These are phyloP conservation scores for Tetracladium setigerum DNA, from an alignment of 495 filamentous ascomycete species.

Conservation along the genomic window DNA sequence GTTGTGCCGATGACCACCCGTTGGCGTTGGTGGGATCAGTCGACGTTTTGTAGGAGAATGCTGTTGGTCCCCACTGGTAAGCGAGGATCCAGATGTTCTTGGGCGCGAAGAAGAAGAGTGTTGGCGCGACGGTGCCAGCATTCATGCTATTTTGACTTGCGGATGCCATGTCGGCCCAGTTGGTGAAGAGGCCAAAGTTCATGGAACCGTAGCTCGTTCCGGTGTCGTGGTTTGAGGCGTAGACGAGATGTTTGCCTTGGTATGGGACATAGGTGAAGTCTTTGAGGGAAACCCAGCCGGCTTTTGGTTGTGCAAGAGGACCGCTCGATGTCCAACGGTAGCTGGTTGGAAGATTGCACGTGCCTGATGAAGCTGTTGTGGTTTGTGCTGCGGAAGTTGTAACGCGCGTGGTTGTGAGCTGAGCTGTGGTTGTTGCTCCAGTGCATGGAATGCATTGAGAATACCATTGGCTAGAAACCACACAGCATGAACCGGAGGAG, in stretches of 20 bases:
- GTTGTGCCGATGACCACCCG: conserved; percentile 43
- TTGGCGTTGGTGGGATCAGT: conserved; percentile 47
- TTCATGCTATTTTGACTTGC: conserved; percentile 46
- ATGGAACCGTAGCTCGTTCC: conserved; percentile 43
- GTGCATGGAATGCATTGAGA: conserved; percentile 18
- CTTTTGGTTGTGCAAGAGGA: conserved; percentile 39
- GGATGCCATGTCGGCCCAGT: conserved; percentile 46
- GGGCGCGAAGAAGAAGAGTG: conserved; percentile 52
- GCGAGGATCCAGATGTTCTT: conserved; percentile 54
- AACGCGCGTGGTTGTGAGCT: not conserved
- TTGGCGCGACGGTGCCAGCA: conserved; percentile 46
- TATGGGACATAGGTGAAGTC: conserved; percentile 47
- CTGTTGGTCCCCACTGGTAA: conserved; percentile 50
- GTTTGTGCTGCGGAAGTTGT: conserved; percentile 10
- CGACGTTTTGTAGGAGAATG: conserved; percentile 53
- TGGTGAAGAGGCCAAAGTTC: conserved; percentile 46
- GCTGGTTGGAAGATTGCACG: conserved; percentile 45
- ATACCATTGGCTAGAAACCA: conserved; percentile 23
- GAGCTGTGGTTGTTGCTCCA: not conserved
- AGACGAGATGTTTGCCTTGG: conserved; percentile 50
- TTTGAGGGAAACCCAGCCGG: conserved; percentile 47
- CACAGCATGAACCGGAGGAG: conserved; percentile 13
- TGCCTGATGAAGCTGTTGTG: not conserved
- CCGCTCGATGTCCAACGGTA: conserved; percentile 48
- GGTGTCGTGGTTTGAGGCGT: conserved; percentile 33